Percentiles rank a stretch among this genome's conserved stretches.
phyloP scores from a whole-genome alignment of 345 rosid genomes.

The Durio zibethinus region DNA sequence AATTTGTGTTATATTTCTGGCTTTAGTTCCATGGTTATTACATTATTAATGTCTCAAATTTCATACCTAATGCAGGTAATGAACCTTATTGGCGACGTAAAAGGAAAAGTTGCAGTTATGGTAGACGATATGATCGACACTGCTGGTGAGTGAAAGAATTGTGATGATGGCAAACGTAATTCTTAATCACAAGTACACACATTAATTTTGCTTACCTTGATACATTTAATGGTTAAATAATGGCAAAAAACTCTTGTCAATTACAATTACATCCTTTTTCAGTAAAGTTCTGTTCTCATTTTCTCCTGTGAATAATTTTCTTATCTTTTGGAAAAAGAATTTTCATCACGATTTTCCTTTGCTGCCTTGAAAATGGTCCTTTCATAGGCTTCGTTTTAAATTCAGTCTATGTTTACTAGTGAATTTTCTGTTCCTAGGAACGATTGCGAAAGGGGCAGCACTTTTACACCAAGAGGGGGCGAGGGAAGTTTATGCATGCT shows the following conservation, averaged over 20 bases:
- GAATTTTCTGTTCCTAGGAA: constrained; percentile 44
- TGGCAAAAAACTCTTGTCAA: not conserved
- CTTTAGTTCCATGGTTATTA: not conserved
- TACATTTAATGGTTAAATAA: constrained; percentile 14
- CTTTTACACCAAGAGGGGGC: constrained; percentile 97
- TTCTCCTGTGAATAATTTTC: not conserved
- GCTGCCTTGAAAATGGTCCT: not conserved
- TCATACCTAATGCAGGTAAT: constrained; percentile 54
- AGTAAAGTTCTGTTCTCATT: not conserved
- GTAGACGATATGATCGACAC: constrained; percentile 99
- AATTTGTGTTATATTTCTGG: not conserved
- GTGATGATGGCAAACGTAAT: not conserved
- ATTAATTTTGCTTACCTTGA: not conserved
- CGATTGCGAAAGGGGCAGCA: constrained; percentile 90
- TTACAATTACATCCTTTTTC: not conserved
- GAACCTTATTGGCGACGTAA: constrained; percentile 97
- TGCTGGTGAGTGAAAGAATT: constrained; percentile 62
- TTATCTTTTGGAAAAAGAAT: not conserved
- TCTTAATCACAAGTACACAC: not conserved
- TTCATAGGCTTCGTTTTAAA: not conserved
- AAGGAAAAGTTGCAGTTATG: constrained; percentile 98
- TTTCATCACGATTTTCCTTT: not conserved
- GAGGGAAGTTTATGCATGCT: constrained; percentile 94
- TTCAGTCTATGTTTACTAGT: not conserved
- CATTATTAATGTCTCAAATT: not conserved